These are phyloP conservation scores for Protea cynaroides DNA, from an alignment of 164 flowering plant genomes.

Conservation along the genomic window DNA sequence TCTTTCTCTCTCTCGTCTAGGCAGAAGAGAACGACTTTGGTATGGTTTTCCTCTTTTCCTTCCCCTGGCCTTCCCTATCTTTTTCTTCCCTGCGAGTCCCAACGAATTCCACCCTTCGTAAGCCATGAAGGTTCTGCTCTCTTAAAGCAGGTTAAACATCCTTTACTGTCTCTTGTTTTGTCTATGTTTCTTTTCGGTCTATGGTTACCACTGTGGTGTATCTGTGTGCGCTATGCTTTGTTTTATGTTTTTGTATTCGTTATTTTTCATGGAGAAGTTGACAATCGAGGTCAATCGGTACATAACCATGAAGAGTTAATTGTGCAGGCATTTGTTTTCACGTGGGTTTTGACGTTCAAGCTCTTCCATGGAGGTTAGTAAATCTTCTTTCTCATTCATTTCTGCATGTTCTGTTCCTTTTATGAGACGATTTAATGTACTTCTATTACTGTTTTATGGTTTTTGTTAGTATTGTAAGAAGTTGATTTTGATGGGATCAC, in stretches of 20 bases:
- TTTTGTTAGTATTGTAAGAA: background rate
- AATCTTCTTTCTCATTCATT: background rate
- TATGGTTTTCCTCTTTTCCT: background rate
- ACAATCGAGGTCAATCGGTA: constrained; percentile 11
- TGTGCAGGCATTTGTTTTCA: constrained; percentile 15
- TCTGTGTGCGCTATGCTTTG: no score
- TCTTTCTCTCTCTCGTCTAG: no score
- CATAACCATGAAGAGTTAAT: constrained; percentile 21
- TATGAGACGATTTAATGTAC: background rate
- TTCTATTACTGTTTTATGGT: background rate
- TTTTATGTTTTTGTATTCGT: background rate
- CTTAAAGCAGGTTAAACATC: background rate
- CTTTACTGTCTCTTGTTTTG: background rate
- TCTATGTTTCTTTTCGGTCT: background rate
- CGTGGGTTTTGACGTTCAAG: constrained; percentile 17
- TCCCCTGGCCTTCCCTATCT: background rate
- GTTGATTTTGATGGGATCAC: constrained; percentile 15
- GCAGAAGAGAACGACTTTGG: background rate
- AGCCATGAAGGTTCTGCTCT: background rate
- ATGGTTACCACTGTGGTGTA: background rate
- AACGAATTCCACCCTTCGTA: background rate
- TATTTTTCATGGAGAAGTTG: background rate
- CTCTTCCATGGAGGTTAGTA: constrained; percentile 8
- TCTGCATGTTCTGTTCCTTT: constrained; percentile 10
- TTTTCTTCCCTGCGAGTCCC: constrained; percentile 1